Evolutionary conservation across 805 yeast species (phyloP), one percentile per base, ranked within the genome.

Genomic region (Barnettozyma sp.): DNA sequence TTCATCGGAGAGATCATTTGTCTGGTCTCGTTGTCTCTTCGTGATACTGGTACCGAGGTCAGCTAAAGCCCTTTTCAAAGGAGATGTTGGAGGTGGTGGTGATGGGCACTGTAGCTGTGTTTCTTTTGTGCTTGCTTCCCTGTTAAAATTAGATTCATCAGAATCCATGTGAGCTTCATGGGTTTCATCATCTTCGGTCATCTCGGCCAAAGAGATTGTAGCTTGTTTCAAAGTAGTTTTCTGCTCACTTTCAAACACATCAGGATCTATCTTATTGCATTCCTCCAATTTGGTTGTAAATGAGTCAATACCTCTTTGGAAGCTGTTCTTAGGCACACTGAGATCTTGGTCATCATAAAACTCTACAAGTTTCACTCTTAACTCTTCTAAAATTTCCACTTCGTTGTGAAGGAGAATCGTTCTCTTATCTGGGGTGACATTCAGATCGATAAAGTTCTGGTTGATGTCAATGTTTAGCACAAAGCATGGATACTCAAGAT

Each of bases 351-450:
- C 34, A 15, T 71, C 66, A 49, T 71, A 84, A 38, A 71, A 66
- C 1, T 55, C 53, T 0, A 52, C 47, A 13, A 88, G 48, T n/a
- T 63, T 55, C n/a, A 65, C 71, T 35, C 74, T 64, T 5, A 90
- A 43, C 2, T 60, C 58, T 22, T 78, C 82, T 5, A 82, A 45
- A 2, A 88, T 53, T n/a, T 60, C 54, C 4, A 58, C 54, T 55
- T 88, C 97, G 42, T 76, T 66, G 40, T 79, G 86, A 2, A 87
- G 52, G 48, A 83, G 52, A 2, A 88, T 66, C 3, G 76, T 72
- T 35, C 90, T 65, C 54, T 92, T 92, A 55, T 92, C 97, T 0
- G 98, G 97, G 0, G 95, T 79, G 1, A 92, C 82, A 56, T 92
- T 92, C 14, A 92, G 68, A 58, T 92, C 98, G n/a, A 80, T 41